Evolutionary conservation across 768 basidiomycete species (phyloP).

Genomic region (Chiua virens): DNA sequence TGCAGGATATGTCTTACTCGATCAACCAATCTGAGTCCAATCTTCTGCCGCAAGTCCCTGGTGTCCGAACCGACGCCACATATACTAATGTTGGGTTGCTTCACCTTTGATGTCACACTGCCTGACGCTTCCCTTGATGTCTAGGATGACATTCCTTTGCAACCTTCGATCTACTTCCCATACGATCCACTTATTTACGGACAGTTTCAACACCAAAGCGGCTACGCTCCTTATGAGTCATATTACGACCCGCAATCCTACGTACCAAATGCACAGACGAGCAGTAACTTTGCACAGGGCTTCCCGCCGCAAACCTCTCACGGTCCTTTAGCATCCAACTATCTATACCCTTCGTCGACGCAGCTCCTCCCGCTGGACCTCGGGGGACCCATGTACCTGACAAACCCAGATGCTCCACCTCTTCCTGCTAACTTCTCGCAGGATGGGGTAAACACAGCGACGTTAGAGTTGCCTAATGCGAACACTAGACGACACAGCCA

Average conservation of each 20-base stretch:
- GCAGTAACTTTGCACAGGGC: not conserved
- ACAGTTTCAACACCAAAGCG: not conserved
- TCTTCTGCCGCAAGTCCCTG: not conserved
- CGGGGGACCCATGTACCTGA: not conserved
- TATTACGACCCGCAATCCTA: not conserved
- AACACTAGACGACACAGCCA: constrained; percentile 18
- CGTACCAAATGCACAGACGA: not conserved
- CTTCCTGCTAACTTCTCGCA: not conserved
- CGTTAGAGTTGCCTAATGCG: not conserved
- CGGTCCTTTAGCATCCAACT: not conserved
- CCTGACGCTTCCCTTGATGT: not conserved
- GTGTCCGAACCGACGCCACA: constrained; percentile 1
- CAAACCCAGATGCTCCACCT: not conserved
- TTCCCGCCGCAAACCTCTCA: constrained; percentile 2
- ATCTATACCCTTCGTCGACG: not conserved
- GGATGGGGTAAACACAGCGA: constrained; percentile 10
- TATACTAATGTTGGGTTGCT: constrained; percentile 5
- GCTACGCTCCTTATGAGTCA: not conserved
- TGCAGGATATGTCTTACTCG: constrained; percentile 7
- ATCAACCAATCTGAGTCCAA: not conserved
- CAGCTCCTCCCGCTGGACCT: not conserved
- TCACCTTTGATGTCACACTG: not conserved
- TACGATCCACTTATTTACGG: not conserved
- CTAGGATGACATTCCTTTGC: constrained; percentile 8
- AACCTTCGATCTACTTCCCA: not conserved